These are phyloP conservation scores for Nematocida sp. DNA, from an alignment of 371 early-diverging fungal genomes.

Conservation along the genomic window DNA sequence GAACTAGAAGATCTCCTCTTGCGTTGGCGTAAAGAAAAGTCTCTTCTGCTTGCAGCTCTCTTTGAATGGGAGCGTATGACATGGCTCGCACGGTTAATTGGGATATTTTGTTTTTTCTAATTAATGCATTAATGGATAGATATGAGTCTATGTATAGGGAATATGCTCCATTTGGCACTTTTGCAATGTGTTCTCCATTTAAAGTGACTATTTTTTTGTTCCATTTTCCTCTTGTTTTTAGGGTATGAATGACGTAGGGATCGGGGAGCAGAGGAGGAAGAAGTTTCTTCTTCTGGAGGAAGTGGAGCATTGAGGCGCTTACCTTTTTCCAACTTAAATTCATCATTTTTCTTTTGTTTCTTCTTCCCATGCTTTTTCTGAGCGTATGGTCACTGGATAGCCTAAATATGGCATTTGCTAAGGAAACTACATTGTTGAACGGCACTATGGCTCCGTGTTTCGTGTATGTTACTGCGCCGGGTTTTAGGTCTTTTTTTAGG, in stretches of 20 bases:
- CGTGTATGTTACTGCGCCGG: neutral
- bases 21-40: conserved; percentile 3
- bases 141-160: conserved; percentile 15
- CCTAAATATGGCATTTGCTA: conserved; percentile 6
- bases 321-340: neutral
- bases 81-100: neutral
- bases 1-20: neutral
- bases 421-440: neutral
- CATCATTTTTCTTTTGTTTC: neutral
- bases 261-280: neutral
- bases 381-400: neutral
- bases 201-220: neutral
- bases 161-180: neutral
- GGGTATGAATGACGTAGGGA: neutral
- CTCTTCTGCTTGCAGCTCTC: neutral
- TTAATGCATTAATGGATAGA: neutral
- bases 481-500: neutral
- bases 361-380: neutral
- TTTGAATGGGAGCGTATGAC: neutral
- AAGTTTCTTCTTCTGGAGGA: neutral
- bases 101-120: neutral
- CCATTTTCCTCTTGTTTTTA: neutral
- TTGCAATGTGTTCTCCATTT: neutral
- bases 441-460: conserved; percentile 13
- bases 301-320: neutral